phyloP scores from a whole-genome alignment of 768 basidiomycete genomes.

The Mycena floridula region DNA sequence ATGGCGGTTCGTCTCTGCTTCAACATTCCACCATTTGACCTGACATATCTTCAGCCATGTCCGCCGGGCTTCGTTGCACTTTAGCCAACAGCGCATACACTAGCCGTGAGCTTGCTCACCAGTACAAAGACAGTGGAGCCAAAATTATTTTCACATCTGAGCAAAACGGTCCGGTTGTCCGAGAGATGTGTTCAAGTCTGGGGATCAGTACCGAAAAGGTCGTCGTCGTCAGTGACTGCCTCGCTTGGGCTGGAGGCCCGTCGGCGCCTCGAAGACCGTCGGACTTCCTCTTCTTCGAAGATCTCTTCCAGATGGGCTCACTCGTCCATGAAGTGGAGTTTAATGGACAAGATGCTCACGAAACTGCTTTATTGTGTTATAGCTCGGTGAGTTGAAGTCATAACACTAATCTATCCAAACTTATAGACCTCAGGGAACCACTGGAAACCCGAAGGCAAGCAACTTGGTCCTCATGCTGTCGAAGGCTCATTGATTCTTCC shows the following conservation, averaged over 20 bases:
- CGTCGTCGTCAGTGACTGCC: slow-evolving; percentile 44
- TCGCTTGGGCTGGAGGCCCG: slow-evolving; percentile 40
- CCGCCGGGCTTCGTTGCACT: slow-evolving; percentile 46
- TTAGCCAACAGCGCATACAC: slow-evolving; percentile 52
- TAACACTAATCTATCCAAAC: too few relatives aligned
- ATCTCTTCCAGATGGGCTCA: slow-evolving; percentile 44
- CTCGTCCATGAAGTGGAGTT: slow-evolving; percentile 46
- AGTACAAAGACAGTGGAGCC: slow-evolving; percentile 62
- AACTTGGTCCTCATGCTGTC: background rate
- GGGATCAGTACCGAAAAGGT: slow-evolving; percentile 43
- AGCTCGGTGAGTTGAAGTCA: background rate
- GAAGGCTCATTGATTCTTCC: too few relatives aligned
- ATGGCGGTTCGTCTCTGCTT: slow-evolving; percentile 15
- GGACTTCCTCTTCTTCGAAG: slow-evolving; percentile 32
- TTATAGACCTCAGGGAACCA: too few relatives aligned
- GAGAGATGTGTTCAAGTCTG: slow-evolving; percentile 47
- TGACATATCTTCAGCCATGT: slow-evolving; percentile 26
- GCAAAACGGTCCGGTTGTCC: slow-evolving; percentile 43
- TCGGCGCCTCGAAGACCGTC: slow-evolving; percentile 17
- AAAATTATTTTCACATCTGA: slow-evolving; percentile 60
- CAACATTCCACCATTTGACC: background rate
- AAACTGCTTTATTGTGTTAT: background rate
- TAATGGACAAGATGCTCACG: slow-evolving; percentile 5
- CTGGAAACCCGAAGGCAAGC: slow-evolving; percentile 72
- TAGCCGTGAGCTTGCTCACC: slow-evolving; percentile 45